These are phyloP conservation scores for Rhodotorula taiwanensis DNA, from an alignment of 768 basidiomycete genomes.

Conservation along the genomic window DNA sequence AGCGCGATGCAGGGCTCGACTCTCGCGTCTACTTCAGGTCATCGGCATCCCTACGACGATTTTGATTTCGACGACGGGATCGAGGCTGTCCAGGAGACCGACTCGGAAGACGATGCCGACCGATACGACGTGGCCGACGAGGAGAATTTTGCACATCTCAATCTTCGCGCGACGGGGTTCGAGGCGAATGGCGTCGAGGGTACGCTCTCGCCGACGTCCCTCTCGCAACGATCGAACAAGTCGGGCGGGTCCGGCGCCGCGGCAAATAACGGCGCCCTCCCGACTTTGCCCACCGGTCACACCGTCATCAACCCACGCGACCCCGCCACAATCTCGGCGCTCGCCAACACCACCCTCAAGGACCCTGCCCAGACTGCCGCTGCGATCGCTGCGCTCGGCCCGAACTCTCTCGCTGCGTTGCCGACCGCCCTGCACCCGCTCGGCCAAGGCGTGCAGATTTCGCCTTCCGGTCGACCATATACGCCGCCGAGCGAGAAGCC, in stretches of 20 bases:
- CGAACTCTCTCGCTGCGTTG: constrained; percentile 25
- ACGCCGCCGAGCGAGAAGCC: constrained; percentile 57
- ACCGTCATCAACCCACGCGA: constrained; percentile 45
- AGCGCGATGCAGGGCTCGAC: neutral
- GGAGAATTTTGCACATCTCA: neutral
- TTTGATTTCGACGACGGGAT: constrained; percentile 1
- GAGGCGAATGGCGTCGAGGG: neutral
- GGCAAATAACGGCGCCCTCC: neutral
- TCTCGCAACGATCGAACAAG: constrained; percentile 1
- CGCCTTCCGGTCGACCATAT: constrained; percentile 47
- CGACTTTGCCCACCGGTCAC: constrained; percentile 5
- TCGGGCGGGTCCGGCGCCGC: neutral
- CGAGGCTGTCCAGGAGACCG: constrained; percentile 17
- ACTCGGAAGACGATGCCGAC: constrained; percentile 1
- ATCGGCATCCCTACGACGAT: neutral
- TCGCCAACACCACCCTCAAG: constrained; percentile 44
- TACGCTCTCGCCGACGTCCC: constrained; percentile 1
- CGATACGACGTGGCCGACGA: neutral
- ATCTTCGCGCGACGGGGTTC: neutral
- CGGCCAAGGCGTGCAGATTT: constrained; percentile 55
- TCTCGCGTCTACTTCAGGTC: neutral
- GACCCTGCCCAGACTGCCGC: constrained; percentile 25
- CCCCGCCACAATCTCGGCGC: constrained; percentile 45
- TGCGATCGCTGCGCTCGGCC: constrained; percentile 22
- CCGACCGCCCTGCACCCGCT: constrained; percentile 48